Base-by-base conservation (phyloP, 2,329 filamentous ascomycete genomes). In the Scedosporium aurantiacum region DNA sequence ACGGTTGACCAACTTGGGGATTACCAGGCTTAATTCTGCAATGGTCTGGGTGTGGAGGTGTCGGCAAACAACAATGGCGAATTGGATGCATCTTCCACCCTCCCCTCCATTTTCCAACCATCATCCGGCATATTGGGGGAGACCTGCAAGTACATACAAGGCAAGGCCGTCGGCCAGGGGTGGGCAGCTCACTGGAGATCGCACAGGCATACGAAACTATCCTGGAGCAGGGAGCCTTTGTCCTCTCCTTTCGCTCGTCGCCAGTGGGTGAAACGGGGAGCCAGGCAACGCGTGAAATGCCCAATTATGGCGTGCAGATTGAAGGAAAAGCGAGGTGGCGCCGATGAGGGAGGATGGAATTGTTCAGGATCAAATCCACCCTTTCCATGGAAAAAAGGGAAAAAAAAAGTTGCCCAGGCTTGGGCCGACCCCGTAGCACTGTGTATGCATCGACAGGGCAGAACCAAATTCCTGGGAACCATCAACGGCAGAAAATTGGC, bases 201-300 rank as follows among this genome's bases (percentile, higher is more conserved):
- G 27, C 16, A 28, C 27, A 50, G 41, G 18, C 58, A 60, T 60
- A 23, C 58, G 58, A 60, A 60, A 60, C 58, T 60, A 37, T 32
- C 41, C 47, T 52, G 43, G 25, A 43, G 58, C 58, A 60, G 21
- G 50, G 25, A 18, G 28, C 23, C 21, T 25, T 28, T 21, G 14
- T 16, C 41, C n/a, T 12, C 23, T 18, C 43, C 23, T 10, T 40
- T 50, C 45, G 18, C 57, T 45, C 23, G 21, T 6, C 18, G 21
- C 23, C 5, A 37, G 27, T 57, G 8, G 27, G 43, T 60, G 58
- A 60, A 52, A 60, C 43, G 8, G 23, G 43, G 16, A 12, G 23
- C n/a, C n/a, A n/a, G n/a, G n/a, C 23, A 32, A 28, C n/a, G n/a
- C n/a, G 12, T 18, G 55, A 5, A 57, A 16, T 16, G 27, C 16